Base-by-base conservation (phyloP, 306 rosid species). In the Begonia fuchsioides region DNA sequence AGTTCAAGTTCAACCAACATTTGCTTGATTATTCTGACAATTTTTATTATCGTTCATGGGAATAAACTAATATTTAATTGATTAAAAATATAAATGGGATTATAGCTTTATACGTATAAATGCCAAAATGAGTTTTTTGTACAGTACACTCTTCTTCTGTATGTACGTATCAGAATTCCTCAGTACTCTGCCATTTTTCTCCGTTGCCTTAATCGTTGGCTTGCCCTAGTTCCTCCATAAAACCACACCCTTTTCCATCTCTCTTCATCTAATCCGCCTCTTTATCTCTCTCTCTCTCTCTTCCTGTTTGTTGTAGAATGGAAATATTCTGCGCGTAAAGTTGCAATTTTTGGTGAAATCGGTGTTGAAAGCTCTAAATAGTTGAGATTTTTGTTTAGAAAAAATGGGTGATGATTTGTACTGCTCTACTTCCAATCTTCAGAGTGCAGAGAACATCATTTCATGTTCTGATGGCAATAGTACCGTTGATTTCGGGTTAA, bases 361-460 rank as follows among this genome's bases (percentile, higher is more conserved):
- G 59, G 62, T 52, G 51, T 77, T 63, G 40, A 7, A 50, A 38
- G 46, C 51, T 51, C 7, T 8, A 40, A 12, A 16, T 66, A 58
- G 66, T 20, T 57, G 52, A 44, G 59, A 46, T 63, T 38, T 46
- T 61, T 61, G 45, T 65, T 26, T 2, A 26, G 5, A 20, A 2
- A 20, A 20, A 71, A 80, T 87, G 94, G 83, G 67, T 38, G 78
- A 59, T 39, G 63, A 57, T 53, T 53, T 49, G 54, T 79, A 79
- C 63, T 26, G 35, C 8, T 26, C 35, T 26, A 26, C 8, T 26
- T 26, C 35, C 0, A 26, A 26, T 26, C 35, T 26, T 26, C 35
- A 0, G 35, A 49, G 59, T 68, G 55, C 59, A 44, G 87, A 87
- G 46, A 60, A 54, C 51, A 49, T 44, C 38, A 50, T 57, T 53